Conservation (phyloP, 148 eudicot species). For the Oxyria digyna region DNA sequence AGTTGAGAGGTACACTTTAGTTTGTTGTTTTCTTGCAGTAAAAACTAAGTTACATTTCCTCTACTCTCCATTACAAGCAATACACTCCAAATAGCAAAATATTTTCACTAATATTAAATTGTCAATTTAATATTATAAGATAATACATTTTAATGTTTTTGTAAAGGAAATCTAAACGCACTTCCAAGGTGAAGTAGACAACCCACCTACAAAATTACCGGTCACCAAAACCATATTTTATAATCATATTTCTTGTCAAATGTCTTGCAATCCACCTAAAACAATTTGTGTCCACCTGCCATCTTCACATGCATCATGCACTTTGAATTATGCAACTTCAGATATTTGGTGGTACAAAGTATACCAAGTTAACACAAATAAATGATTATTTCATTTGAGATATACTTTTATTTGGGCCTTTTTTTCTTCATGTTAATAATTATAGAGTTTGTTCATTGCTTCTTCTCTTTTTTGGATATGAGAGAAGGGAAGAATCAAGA, state of each 20-base stretch:
- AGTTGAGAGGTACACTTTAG: background rate
- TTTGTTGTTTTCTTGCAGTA: background rate
- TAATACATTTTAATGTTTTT: too few relatives aligned
- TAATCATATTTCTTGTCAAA: background rate
- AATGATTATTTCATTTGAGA: background rate
- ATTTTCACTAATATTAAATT: background rate
- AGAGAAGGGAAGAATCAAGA: background rate
- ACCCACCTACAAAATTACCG: background rate
- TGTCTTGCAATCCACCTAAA: background rate
- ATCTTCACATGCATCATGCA: conserved; percentile 4
- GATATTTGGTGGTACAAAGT: background rate
- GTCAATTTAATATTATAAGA: background rate
- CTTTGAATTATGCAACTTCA: background rate
- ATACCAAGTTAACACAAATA: background rate
- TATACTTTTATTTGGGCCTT: background rate
- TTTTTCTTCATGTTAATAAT: background rate
- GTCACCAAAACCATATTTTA: background rate
- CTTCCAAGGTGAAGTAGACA: conserved; percentile 2
- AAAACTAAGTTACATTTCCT: background rate
- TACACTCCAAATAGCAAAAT: background rate
- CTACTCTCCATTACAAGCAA: background rate
- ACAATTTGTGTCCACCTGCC: background rate
- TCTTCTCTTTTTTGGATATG: background rate
- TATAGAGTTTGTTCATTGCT: background rate
- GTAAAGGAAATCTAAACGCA: too few relatives aligned